Evolutionary conservation across 345 rosid species (phyloP).

Genomic region (thale cress (Arabidopsis thaliana)): TAIR10.1 NC_003070.9:6432001-6432500

Average conservation of each 20-base stretch:
- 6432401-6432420: constrained; percentile 28
- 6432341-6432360: not conserved
- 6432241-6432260: constrained; percentile 95
- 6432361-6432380: constrained; percentile 16
- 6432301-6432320: constrained; percentile 2
- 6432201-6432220: constrained; percentile 88
- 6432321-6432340: not conserved
- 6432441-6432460: constrained; percentile 33
- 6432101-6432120: constrained; percentile 29
- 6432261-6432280: constrained; percentile 90
- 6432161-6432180: constrained; percentile 68
- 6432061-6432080: constrained; percentile 4
- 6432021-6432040: constrained; percentile 9
- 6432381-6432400: not conserved
- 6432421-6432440: constrained; percentile 32
- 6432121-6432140: constrained; percentile 40
- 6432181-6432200: constrained; percentile 87
- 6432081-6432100: constrained; percentile 14
- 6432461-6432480: constrained; percentile 26
- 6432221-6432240: constrained; percentile 92
- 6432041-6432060: constrained; percentile 15
- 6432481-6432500: constrained; percentile 8
- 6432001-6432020: not conserved
- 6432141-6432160: constrained; percentile 76
- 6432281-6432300: not conserved